Evolutionary conservation across 179 eudicot species (phyloP), one percentile per base, ranked within the genome.

Genomic region (Silene vulgaris): DNA sequence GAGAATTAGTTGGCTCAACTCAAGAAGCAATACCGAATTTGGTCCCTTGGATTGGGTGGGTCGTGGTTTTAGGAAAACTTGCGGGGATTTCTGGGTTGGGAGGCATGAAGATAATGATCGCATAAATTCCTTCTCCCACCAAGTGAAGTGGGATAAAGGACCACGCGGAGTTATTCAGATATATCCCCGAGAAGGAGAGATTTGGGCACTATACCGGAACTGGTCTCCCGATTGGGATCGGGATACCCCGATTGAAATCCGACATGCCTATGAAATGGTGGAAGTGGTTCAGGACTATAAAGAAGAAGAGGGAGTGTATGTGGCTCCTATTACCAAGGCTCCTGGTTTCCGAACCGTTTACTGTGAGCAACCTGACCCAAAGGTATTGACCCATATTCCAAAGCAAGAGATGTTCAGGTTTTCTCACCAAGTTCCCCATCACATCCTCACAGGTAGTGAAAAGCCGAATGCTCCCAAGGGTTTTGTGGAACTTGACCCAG

Each of bases 221-320:
- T 93, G 98, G 98, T 88, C 98, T 65, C 83, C 88, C 0, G 88
- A 87, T 78, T 93, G 98, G 98, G 70, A 84, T 74, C 74, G 75
- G 69, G 73, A 80, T 6, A 90, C 90, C 32, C 88, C 96, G 0
- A 84, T 79, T 19, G 82, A 86, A 29, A 84, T 85, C 69, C 86
- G 83, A 78, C 96, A 86, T 77, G 85, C 78, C 72, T 93, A 93
- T 72, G 93, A 91, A 74, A 89, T 93, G 97, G 98, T 93, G 45
- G 98, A 93, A 84, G 90, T 93, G 80, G 83, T 93, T 32, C 84
- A 80, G 30, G 89, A 89, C 80, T 93, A 91, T 63, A 80, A 81
- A 5, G 93, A 88, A 54, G 89, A 86, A 11, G 63, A 59, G 4
- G 87, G 87, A 13, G 80, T 84, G 59, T n/a, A 35, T 21, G 84